Conservation (phyloP, 2,329 filamentous ascomycete species). For the Sclerotinia subarctica region DNA sequence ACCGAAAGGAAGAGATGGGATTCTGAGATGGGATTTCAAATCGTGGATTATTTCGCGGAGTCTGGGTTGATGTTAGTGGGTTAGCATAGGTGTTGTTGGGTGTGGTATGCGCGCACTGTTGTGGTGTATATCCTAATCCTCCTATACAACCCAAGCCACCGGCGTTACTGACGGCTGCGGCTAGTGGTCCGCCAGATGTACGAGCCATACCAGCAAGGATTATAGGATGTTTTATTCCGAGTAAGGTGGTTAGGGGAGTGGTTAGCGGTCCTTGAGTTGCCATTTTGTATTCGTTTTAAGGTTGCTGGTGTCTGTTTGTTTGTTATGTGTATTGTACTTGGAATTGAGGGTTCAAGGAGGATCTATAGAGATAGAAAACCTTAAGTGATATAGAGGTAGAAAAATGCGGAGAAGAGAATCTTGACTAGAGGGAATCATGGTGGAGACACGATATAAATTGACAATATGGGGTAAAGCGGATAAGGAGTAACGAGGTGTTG, state of each 20-base stretch:
- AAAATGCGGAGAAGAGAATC: background rate
- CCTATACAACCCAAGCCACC: slow-evolving; percentile 74
- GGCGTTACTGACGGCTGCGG: slow-evolving; percentile 77
- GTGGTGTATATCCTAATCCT: slow-evolving; percentile 67
- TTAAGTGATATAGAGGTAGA: background rate
- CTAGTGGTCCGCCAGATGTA: slow-evolving; percentile 72
- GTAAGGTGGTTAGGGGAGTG: slow-evolving; percentile 73
- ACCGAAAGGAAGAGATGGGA: slow-evolving; percentile 75
- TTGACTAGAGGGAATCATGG: background rate
- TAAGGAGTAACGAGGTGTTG: background rate
- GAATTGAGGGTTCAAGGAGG: background rate
- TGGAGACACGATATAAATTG: background rate
- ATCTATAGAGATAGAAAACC: background rate
- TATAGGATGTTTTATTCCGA: slow-evolving; percentile 84
- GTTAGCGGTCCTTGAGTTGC: slow-evolving; percentile 47
- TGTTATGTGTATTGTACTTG: background rate
- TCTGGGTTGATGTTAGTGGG: slow-evolving; percentile 21
- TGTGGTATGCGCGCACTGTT: background rate
- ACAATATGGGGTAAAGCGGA: slow-evolving; percentile 10
- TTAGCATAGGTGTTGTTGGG: background rate
- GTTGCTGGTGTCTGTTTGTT: background rate
- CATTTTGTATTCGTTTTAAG: slow-evolving; percentile 8
- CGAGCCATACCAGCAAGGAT: slow-evolving; percentile 93
- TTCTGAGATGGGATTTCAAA: slow-evolving; percentile 70
- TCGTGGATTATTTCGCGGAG: slow-evolving; percentile 79